Conservation (phyloP, 116 monocot species). For the Posidonia oceanica region DNA sequence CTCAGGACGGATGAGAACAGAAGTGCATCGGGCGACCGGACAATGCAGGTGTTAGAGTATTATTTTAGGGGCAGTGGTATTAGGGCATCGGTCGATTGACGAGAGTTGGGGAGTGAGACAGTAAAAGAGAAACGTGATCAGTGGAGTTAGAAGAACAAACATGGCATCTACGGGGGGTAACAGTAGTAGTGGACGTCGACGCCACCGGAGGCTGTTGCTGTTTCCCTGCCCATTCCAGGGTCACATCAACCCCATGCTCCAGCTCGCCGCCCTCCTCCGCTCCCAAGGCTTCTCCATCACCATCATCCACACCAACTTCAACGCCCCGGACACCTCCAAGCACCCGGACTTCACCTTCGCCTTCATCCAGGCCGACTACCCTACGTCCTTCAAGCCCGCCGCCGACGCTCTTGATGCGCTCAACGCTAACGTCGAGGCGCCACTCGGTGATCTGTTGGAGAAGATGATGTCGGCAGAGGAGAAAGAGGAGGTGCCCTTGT, state of each 20-base stretch:
- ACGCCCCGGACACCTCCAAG: slow-evolving; percentile 15
- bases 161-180: neutral
- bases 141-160: too few relatives aligned
- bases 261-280: slow-evolving; percentile 16
- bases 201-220: neutral
- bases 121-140: too few relatives aligned
- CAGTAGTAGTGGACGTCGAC: too few relatives aligned
- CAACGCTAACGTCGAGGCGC: neutral
- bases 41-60: too few relatives aligned
- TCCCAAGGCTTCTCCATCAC: slow-evolving; percentile 14
- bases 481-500: neutral
- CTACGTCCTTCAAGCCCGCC: neutral
- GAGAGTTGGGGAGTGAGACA: too few relatives aligned
- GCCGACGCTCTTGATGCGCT: neutral
- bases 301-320: slow-evolving; percentile 20
- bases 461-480: too few relatives aligned
- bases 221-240: slow-evolving; percentile 14
- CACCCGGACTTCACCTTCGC: slow-evolving; percentile 20
- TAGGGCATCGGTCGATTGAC: too few relatives aligned
- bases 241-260: slow-evolving; percentile 22
- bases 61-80: too few relatives aligned
- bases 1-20: too few relatives aligned
- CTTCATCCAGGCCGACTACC: slow-evolving; percentile 2
- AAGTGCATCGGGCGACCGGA: too few relatives aligned
- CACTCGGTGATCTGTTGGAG: neutral